Base-by-base conservation (phyloP, 495 filamentous ascomycete genomes). In the Tricharina praecox region DNA sequence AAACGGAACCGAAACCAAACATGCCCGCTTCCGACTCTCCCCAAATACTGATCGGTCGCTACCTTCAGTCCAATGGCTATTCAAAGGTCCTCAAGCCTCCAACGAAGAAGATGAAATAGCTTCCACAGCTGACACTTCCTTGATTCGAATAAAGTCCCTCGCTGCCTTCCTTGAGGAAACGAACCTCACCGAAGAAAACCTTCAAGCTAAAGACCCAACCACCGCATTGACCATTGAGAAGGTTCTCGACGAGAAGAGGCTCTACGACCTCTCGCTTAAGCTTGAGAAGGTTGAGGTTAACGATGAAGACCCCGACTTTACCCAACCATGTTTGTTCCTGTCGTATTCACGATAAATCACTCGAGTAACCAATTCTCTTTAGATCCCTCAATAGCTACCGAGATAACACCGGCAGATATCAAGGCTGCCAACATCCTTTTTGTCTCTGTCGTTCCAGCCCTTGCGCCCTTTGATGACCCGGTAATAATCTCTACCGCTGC, bases 211-310 rank as follows among this genome's bases (percentile, higher is more conserved):
- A 38, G 51, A 47, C 18, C 47, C 49, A 8, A 61, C 54, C 8
- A 67, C 67, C 50, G 67, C 70, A 10, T 64, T 78, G 54, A 79
- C 78, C 9, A 68, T 82, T 37, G 78, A 82, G 48, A 62, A 68
- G 43, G 63, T 82, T 36, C 65, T 82, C 30, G 69, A 78, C 39
- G 78, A 82, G 60, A 82, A 82, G 62, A 69, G 69, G 50, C 60
- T 64, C 0, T 82, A 72, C 49, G 79, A 82, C 52, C 54, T 75
- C 16, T 73, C 61, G 28, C 52, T 70, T 20, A 59, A 62, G 1
- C 75, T 78, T 50, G 78, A 81, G 56, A 74, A 70, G 63, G 49
- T 71, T 52, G 67, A 68, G 48, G 20, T 63, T 8, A 54, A 60
- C 4, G 62, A 70, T 40, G 56, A 64, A 15, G 63, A 67, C 23